Conservation (phyloP, 225 moss, liverwort and hornwort genomes). For the Pseudisothecium myosuroides region DNA sequence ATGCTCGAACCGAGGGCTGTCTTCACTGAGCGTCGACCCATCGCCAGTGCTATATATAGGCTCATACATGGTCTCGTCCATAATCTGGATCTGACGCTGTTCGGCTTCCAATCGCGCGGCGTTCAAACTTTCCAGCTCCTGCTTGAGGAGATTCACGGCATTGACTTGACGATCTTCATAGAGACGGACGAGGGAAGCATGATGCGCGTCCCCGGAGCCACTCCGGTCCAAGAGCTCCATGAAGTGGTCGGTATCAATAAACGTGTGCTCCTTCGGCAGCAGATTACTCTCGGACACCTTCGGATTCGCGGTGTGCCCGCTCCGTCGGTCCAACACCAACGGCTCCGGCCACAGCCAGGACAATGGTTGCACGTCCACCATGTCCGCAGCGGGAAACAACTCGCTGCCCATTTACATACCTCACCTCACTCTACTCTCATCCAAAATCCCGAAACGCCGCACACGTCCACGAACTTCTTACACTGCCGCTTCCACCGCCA, state of each 20-base stretch:
- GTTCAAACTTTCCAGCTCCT: conserved; percentile 52
- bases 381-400: not conserved
- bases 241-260: conserved; percentile 50
- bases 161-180: conserved; percentile 56
- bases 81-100: conserved; percentile 27
- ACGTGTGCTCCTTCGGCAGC: conserved; percentile 21
- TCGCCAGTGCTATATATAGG: not conserved
- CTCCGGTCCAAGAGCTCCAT: conserved; percentile 49
- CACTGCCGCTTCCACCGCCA: not conserved
- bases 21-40: conserved; percentile 1
- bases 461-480: not conserved
- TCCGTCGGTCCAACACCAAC: conserved; percentile 12
- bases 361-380: conserved; percentile 20
- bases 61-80: conserved; percentile 17
- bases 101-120: conserved; percentile 49
- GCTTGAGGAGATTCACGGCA: conserved; percentile 47
- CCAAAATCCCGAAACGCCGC: not conserved
- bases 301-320: not conserved
- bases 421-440: not conserved
- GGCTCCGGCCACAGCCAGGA: conserved; percentile 48
- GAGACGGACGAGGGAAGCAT: conserved; percentile 40
- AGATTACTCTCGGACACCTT: not conserved
- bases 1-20: conserved; percentile 10
- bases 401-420: conserved; percentile 14
- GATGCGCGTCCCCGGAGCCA: conserved; percentile 24